Percentiles rank a stretch among this genome's conserved stretches.
These are phyloP conservation scores for Cardamine chenopodiifolia DNA, from an alignment of 345 rosid species.

Conservation along the genomic window DNA sequence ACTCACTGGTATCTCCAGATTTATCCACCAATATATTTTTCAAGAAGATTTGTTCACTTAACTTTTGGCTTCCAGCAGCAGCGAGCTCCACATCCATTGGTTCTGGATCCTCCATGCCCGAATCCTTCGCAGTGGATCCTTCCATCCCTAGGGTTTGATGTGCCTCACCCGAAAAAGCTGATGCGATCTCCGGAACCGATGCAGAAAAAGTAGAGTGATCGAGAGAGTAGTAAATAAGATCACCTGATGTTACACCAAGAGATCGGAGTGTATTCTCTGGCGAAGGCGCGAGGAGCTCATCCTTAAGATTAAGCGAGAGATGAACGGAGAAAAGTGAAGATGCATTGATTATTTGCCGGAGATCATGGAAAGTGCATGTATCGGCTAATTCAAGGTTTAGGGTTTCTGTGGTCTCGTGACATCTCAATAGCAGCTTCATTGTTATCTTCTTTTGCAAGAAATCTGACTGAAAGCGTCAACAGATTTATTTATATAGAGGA, in stretches of 20 bases:
- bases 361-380: slow-evolving; percentile 44
- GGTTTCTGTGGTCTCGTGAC: slow-evolving; percentile 54
- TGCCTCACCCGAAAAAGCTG: not conserved
- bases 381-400: slow-evolving; percentile 52
- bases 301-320: slow-evolving; percentile 67
- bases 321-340: slow-evolving; percentile 46
- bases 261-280: slow-evolving; percentile 52
- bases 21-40: slow-evolving; percentile 59
- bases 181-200: not conserved
- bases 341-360: slow-evolving; percentile 43
- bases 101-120: not conserved
- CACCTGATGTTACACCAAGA: slow-evolving; percentile 70
- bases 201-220: slow-evolving; percentile 34
- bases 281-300: slow-evolving; percentile 55
- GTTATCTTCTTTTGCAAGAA: no score
- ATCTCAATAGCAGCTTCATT: slow-evolving; percentile 47
- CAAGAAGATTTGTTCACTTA: slow-evolving; percentile 63
- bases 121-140: not conserved
- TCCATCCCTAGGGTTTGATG: not conserved
- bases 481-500: not conserved
- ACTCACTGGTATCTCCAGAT: slow-evolving; percentile 46
- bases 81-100: slow-evolving; percentile 28
- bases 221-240: slow-evolving; percentile 63
- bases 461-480: no score
- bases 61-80: slow-evolving; percentile 34